phyloP scores from a whole-genome alignment of 441 rosid genomes.

The Theobroma grandiflorum region DNA sequence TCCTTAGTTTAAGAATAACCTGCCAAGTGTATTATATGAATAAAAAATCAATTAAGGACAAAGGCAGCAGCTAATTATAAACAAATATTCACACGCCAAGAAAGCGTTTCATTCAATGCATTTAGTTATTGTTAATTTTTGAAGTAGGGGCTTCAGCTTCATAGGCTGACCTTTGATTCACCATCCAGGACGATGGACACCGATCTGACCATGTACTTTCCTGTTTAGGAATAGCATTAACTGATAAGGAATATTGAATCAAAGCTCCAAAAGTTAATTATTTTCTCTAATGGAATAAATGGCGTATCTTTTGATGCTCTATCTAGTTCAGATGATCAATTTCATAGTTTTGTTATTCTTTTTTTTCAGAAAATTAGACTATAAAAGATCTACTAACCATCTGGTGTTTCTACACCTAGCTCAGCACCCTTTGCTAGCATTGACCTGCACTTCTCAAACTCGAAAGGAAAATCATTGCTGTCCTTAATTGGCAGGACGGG shows the following conservation, averaged over 20 bases:
- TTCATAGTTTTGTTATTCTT: background rate
- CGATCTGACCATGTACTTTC: conserved; percentile 65
- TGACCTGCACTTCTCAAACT: conserved; percentile 63
- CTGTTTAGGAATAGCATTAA: conserved; percentile 41
- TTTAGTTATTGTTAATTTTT: background rate
- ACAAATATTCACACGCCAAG: background rate
- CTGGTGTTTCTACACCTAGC: conserved; percentile 77
- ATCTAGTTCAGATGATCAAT: background rate
- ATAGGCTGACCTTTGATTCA: conserved; percentile 64
- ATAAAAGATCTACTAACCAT: conserved; percentile 51
- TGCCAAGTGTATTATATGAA: conserved; percentile 34
- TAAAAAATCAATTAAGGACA: background rate
- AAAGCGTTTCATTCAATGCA: background rate
- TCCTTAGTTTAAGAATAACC: conserved; percentile 71
- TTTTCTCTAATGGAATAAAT: background rate
- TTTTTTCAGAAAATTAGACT: background rate
- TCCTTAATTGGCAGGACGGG: conserved; percentile 78
- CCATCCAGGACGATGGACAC: conserved; percentile 61
- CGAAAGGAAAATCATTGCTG: conserved; percentile 48
- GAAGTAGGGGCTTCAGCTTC: background rate
- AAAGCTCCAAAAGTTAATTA: background rate
- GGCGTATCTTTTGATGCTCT: background rate
- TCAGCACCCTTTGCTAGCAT: conserved; percentile 71
- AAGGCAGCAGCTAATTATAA: background rate
- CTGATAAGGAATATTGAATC: background rate